Percentiles rank a stretch among this genome's conserved stretches.
phyloP scores from a whole-genome alignment of 306 rosid species.

The cucumber (Cucumis sativus) region DNA sequence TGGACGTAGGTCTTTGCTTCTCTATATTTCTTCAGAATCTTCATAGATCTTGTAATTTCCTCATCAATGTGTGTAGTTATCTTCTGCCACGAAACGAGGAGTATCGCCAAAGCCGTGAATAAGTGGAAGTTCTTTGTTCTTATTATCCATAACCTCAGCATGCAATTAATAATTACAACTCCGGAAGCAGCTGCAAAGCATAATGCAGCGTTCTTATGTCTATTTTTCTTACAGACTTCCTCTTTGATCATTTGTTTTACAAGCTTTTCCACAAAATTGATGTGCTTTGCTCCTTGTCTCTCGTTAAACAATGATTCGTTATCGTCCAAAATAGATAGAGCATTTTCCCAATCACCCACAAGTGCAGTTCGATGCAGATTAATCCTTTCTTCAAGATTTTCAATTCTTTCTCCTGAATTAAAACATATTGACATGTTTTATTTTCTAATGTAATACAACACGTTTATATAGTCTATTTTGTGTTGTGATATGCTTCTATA shows the following conservation, averaged over 20 bases:
- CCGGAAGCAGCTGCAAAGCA: slow-evolving; percentile 9
- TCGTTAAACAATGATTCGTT: background rate
- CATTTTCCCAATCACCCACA: background rate
- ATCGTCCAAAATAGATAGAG: background rate
- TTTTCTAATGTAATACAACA: too few species aligned
- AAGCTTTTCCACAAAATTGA: background rate
- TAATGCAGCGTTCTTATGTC: slow-evolving; percentile 1
- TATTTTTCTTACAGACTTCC: background rate
- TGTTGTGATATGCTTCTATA: too few species aligned
- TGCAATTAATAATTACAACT: background rate
- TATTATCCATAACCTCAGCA: background rate
- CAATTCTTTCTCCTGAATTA: too few species aligned
- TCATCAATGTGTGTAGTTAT: too few species aligned
- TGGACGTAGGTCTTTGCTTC: too few species aligned
- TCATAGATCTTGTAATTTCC: too few species aligned
- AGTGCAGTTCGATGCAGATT: background rate
- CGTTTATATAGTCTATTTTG: too few species aligned
- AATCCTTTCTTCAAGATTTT: too few species aligned
- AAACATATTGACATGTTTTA: too few species aligned
- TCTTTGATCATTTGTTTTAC: background rate
- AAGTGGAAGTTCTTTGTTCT: background rate
- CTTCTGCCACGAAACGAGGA: too few species aligned
- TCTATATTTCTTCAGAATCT: too few species aligned
- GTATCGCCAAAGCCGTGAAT: background rate
- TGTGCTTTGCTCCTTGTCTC: background rate